phyloP scores from a whole-genome alignment of 2,329 filamentous ascomycete genomes.

The Cladorrhinum sp. region DNA sequence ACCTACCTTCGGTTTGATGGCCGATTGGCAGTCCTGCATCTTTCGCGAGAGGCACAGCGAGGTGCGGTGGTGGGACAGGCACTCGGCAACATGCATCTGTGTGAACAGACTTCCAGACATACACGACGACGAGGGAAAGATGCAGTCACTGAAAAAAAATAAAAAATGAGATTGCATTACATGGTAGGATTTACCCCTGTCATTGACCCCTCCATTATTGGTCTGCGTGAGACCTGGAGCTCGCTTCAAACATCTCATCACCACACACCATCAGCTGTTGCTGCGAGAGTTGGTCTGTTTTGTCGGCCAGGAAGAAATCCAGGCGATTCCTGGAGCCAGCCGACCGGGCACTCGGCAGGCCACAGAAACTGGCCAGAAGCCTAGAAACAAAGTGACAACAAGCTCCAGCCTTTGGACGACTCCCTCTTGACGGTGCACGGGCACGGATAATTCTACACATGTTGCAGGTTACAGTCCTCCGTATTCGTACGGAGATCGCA shows the following conservation, averaged over 20 bases:
- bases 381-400: not conserved
- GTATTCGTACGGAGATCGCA: not conserved
- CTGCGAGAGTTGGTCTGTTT: constrained; percentile 7
- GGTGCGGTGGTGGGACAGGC: not conserved
- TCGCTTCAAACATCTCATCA: constrained; percentile 22
- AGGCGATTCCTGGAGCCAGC: not conserved
- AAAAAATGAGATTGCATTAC: constrained; percentile 30
- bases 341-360: not conserved
- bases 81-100: not conserved
- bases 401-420: too few relatives aligned
- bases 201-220: constrained; percentile 32
- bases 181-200: constrained; percentile 35
- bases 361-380: not conserved
- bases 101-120: not conserved
- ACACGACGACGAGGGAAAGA: constrained; percentile 1
- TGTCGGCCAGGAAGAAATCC: constrained; percentile 4
- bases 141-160: not conserved
- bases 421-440: not conserved
- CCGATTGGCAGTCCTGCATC: constrained; percentile 11
- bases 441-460: not conserved
- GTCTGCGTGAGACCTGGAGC: constrained; percentile 26
- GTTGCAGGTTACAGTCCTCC: not conserved
- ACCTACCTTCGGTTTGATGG: not conserved
- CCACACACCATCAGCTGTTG: constrained; percentile 13
- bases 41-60: constrained; percentile 6